These are phyloP conservation scores for Elaphomyces granulatus DNA, from an alignment of 495 filamentous ascomycete genomes.

Conservation along the genomic window DNA sequence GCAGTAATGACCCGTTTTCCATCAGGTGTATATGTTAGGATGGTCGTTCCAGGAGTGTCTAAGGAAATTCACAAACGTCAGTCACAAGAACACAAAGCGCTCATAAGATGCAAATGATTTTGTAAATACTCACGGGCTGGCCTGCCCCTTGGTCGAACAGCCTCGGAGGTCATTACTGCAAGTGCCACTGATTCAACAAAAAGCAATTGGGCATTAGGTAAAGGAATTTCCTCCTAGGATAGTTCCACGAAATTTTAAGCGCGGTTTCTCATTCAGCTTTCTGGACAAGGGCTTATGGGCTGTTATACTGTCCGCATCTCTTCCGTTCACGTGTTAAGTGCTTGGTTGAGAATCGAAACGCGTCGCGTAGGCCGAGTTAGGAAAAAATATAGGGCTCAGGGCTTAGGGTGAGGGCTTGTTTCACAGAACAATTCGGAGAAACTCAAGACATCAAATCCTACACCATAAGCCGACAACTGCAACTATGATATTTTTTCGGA, in stretches of 20 bases:
- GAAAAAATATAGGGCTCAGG: slow-evolving; percentile 27
- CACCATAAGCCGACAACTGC: too few species aligned
- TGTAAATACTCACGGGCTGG: slow-evolving; percentile 28
- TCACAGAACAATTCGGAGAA: neutral
- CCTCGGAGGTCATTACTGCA: slow-evolving; percentile 24
- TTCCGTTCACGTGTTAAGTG: slow-evolving; percentile 15
- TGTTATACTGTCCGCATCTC: slow-evolving; percentile 5
- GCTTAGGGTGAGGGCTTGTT: slow-evolving; percentile 16
- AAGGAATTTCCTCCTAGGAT: neutral
- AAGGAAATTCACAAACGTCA: neutral
- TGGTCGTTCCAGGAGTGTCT: slow-evolving; percentile 58
- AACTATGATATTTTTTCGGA: too few species aligned
- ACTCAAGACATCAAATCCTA: neutral
- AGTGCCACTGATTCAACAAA: neutral
- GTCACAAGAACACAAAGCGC: neutral
- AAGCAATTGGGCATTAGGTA: too few species aligned
- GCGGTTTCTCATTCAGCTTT: too few species aligned
- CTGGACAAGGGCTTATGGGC: too few species aligned
- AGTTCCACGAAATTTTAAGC: too few species aligned
- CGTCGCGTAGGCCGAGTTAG: slow-evolving; percentile 19
- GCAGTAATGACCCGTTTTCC: slow-evolving; percentile 63
- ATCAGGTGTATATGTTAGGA: slow-evolving; percentile 52
- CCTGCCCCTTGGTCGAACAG: slow-evolving; percentile 28
- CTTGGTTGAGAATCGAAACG: too few species aligned
- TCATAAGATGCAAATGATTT: neutral